Conservation (phyloP, 306 rosid species). For the Lupinus albus region DNA sequence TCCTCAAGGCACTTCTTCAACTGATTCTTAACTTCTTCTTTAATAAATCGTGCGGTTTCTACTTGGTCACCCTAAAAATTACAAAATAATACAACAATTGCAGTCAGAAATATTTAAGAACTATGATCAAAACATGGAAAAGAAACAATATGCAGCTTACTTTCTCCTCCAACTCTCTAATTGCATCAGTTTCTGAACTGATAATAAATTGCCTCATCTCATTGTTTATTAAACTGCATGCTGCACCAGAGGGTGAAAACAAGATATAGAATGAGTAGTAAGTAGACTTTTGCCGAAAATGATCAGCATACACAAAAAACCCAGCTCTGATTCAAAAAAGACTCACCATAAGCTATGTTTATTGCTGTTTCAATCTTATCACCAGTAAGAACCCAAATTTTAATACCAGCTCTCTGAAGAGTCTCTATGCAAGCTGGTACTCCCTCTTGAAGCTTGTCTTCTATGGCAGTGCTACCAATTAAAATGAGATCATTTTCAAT, state of each 20-base stretch:
- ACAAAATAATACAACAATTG: constrained; percentile 16
- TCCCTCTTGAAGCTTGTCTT: constrained; percentile 99
- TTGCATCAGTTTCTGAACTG: constrained; percentile 94
- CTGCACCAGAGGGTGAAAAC: constrained; percentile 51
- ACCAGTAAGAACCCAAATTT: constrained; percentile 95
- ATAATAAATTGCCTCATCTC: constrained; percentile 85
- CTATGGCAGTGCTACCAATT: constrained; percentile 96
- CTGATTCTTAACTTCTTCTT: constrained; percentile 76
- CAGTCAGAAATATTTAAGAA: constrained; percentile 17
- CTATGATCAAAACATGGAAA: constrained; percentile 25
- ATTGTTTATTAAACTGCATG: constrained; percentile 89
- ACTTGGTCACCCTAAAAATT: constrained; percentile 88
- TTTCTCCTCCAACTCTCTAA: constrained; percentile 89
- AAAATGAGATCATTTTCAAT: constrained; percentile 83
- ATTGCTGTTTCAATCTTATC: constrained; percentile 99
- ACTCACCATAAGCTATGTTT: constrained; percentile 93
- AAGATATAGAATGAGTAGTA: constrained; percentile 28
- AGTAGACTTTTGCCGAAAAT: constrained; percentile 6
- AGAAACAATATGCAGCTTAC: constrained; percentile 49
- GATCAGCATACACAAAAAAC: constrained; percentile 20
- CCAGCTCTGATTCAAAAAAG: constrained; percentile 31
- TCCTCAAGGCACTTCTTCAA: constrained; percentile 77
- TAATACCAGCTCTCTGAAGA: constrained; percentile 92
- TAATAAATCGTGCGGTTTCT: constrained; percentile 83
- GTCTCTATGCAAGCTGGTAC: constrained; percentile 94